Evolutionary conservation across 345 rosid genomes (phyloP).

Genomic region (Eucalyptus shirleyi): DNA sequence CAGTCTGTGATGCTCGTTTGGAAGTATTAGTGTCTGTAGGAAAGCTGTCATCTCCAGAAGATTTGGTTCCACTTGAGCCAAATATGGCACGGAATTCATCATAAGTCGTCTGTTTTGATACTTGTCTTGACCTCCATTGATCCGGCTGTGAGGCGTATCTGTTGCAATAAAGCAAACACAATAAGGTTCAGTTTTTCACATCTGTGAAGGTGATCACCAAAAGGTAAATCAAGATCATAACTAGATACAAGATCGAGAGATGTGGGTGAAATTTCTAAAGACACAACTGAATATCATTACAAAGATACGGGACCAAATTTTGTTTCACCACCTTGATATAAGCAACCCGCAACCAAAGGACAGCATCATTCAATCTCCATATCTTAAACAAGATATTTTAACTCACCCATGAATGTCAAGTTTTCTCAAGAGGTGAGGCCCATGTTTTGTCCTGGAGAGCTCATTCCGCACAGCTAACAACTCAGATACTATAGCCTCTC

Average conservation of each 20-base stretch:
- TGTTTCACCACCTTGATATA: not conserved
- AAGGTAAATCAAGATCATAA: not conserved
- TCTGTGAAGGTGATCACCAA: not conserved
- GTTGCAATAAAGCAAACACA: not conserved
- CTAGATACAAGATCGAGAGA: not conserved
- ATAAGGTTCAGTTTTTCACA: not conserved
- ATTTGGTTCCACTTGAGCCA: conserved; percentile 41
- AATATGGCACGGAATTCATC: conserved; percentile 52
- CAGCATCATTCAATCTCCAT: not conserved
- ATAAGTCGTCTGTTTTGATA: conserved; percentile 66
- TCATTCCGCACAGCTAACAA: conserved; percentile 43
- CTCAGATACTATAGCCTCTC: conserved; percentile 70
- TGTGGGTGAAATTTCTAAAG: not conserved
- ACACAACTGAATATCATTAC: not conserved
- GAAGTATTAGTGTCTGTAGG: conserved; percentile 22
- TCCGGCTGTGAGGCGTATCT: conserved; percentile 58
- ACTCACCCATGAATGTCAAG: conserved; percentile 76
- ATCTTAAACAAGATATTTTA: not conserved
- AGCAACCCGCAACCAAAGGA: not conserved
- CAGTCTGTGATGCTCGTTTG: conserved; percentile 20
- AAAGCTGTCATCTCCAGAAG: conserved; percentile 26
- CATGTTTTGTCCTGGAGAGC: conserved; percentile 71
- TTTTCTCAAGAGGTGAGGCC: conserved; percentile 67
- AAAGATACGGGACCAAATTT: not conserved
- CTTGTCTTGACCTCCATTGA: conserved; percentile 76